These are phyloP conservation scores for Diaporthe ilicicola DNA, from an alignment of 2,329 filamentous ascomycete species.

Conservation along the genomic window DNA sequence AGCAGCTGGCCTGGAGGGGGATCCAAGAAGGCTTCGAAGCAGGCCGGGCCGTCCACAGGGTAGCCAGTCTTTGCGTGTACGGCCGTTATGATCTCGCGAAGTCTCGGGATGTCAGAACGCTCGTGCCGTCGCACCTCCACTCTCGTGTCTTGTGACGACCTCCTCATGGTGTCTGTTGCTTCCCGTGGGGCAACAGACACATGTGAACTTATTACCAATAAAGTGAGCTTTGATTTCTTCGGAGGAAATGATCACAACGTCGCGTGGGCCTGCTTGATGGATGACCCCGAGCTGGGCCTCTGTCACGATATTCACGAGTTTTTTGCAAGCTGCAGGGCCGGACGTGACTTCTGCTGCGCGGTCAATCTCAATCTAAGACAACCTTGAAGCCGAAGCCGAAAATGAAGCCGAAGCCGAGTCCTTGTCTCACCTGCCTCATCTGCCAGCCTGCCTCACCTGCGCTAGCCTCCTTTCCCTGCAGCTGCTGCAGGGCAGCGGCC, in stretches of 20 bases:
- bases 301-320: slow-evolving; percentile 1
- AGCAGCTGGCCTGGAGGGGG: not conserved
- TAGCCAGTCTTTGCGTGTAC: not conserved
- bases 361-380: slow-evolving; percentile 11
- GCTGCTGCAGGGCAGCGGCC: not conserved
- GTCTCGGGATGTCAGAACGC: not conserved
- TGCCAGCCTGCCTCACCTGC: slow-evolving; percentile 15
- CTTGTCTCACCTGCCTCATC: slow-evolving; percentile 5
- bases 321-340: not conserved
- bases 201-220: not conserved
- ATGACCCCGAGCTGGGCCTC: not conserved
- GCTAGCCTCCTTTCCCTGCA: slow-evolving; percentile 2
- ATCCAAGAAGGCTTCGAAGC: not conserved
- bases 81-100: not conserved
- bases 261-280: not conserved
- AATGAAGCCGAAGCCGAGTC: not conserved
- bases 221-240: not conserved
- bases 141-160: not conserved
- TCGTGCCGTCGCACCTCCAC: not conserved
- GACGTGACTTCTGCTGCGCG: not conserved
- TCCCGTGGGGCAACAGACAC: not conserved
- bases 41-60: not conserved
- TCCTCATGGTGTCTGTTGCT: not conserved
- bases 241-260: no score
- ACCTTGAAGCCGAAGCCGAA: slow-evolving; percentile 4